Conservation (phyloP, 805 yeast genomes). For the Ogataea angusta region DNA sequence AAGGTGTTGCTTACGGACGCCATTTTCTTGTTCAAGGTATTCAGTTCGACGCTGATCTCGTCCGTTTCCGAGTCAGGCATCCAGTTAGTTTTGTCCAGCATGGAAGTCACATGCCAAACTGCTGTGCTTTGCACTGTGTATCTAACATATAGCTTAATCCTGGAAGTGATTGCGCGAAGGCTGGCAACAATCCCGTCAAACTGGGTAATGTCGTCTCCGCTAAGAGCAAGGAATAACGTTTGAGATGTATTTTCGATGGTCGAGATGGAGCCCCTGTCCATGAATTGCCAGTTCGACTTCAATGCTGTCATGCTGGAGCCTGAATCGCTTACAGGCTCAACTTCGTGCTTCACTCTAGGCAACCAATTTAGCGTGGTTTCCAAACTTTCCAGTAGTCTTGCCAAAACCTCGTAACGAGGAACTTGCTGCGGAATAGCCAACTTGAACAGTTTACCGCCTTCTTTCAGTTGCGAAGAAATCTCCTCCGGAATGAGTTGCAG, state of each 20-base stretch:
- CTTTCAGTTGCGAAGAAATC: conserved; percentile 24
- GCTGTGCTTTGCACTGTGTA: conserved; percentile 55
- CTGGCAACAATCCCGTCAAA: conserved; percentile 37
- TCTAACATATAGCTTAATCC: conserved; percentile 47
- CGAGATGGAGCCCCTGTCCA: conserved; percentile 12
- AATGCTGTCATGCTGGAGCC: conserved; percentile 21
- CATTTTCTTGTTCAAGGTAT: conserved; percentile 47
- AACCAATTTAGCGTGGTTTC: conserved; percentile 61
- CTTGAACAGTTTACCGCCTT: conserved; percentile 23
- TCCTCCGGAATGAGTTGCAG: conserved; percentile 28
- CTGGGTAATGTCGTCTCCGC: conserved; percentile 27
- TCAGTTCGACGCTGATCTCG: conserved; percentile 56
- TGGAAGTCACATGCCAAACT: conserved; percentile 48
- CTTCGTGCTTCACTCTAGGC: conserved; percentile 47
- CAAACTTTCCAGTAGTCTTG: conserved; percentile 52
- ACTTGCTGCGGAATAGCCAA: conserved; percentile 42
- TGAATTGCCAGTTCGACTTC: conserved; percentile 32
- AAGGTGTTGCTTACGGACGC: conserved; percentile 44
- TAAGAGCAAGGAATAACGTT: conserved; percentile 25
- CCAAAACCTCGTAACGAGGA: conserved; percentile 47
- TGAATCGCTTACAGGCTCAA: conserved; percentile 10
- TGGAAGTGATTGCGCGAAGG: conserved; percentile 36
- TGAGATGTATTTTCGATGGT: conserved; percentile 1
- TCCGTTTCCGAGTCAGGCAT: conserved; percentile 50
- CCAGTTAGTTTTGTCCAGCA: conserved; percentile 50